These are phyloP conservation scores for Ochetophila trinervis DNA, from an alignment of 306 rosid species.

Conservation along the genomic window DNA sequence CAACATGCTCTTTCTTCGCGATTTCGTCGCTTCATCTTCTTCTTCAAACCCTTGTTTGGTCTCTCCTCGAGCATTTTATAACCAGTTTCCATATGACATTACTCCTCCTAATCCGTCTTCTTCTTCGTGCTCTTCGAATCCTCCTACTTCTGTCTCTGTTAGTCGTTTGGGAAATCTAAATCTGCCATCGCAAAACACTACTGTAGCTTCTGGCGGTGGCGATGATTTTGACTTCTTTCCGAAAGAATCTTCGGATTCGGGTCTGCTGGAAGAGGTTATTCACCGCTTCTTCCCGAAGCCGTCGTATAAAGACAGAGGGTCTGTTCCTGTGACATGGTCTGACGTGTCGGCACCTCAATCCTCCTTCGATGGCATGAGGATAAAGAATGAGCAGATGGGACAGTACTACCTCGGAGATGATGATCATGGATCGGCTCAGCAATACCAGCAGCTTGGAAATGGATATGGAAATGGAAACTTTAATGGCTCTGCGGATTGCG, in stretches of 20 bases:
- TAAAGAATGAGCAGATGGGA: conserved; percentile 23
- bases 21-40: conserved; percentile 35
- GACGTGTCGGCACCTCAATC: too few species aligned
- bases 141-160: not conserved
- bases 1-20: conserved; percentile 54
- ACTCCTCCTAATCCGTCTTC: not conserved
- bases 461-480: not conserved
- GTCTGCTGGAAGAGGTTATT: conserved; percentile 74
- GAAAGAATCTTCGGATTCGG: conserved; percentile 54
- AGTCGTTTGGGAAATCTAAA: not conserved
- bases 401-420: too few species aligned
- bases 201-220: not conserved
- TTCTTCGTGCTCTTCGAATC: not conserved
- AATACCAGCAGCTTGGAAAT: conserved; percentile 25
- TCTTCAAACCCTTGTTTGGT: conserved; percentile 16
- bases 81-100: conserved; percentile 21
- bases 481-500: conserved; percentile 2
- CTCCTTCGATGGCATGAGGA: not conserved
- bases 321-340: not conserved
- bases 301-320: conserved; percentile 1
- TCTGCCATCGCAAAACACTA: not conserved
- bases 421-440: too few species aligned
- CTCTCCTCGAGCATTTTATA: conserved; percentile 20
- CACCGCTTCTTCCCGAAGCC: conserved; percentile 50
- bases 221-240: conserved; percentile 44